Base-by-base conservation (phyloP, 2,329 filamentous ascomycete genomes). In the Calonectria multiphialidica region DNA sequence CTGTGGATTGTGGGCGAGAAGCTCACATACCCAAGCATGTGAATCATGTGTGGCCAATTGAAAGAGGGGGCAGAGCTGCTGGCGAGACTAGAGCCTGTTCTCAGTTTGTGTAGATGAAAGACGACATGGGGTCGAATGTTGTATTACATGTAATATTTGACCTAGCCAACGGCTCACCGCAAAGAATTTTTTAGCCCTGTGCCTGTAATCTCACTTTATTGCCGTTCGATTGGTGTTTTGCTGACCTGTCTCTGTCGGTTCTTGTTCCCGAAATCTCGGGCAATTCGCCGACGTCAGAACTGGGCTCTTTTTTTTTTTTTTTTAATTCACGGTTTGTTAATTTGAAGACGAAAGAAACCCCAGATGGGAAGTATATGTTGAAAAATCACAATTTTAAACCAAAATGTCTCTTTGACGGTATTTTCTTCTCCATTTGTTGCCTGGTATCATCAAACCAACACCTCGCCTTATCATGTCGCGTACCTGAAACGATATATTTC, bases 31-130 rank as follows among this genome's bases (percentile, higher is more conserved):
- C 62, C 40, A 71, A 73, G 69, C 68, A 66, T 75, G 68, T 68
- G 66, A 49, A 73, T 64, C 42, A 33, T 64, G 49, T 50, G 50
- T 35, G 63, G 53, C 62, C 69, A 64, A 69, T 59, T 57, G 72
- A 72, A 25, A 61, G 66, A 53, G 70, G 68, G 71, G 53, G 44
- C 65, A 67, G 71, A 49, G 50, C 64, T 63, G 63, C 67, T 74
- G 70, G 68, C 69, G 66, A 64, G 42, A 59, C 68, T 68, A 71
- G 64, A 40, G 45, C 63, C 55, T 55, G 55, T 50, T 59, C 49
- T 35, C 50, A 42, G 53, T 68, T 67, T 77, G 76, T 76, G 77
- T 77, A 79, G 78, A 79, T 76, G 76, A 74, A 71, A 67, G 72
- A 76, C 49, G 71, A 62, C 64, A 66, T 72, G 74, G 71, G 73